phyloP scores from a whole-genome alignment of 1,284 basidiomycete genomes.

The Cutaneotrichosporon cavernicola region DNA sequence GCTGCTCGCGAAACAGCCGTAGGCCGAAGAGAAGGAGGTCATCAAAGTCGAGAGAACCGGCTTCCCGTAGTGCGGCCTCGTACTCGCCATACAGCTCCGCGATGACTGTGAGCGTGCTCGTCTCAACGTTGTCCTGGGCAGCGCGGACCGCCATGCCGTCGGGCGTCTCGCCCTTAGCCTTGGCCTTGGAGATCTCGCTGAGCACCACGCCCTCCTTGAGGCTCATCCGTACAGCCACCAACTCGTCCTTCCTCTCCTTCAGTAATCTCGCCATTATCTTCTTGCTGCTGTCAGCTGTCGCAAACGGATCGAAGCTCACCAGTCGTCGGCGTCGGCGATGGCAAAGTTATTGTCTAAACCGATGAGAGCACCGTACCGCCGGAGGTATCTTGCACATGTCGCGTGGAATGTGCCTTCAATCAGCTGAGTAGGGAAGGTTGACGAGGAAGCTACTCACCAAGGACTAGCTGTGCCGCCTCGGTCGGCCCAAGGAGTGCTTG shows the following conservation, averaged over 20 bases:
- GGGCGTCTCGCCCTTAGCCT: slow-evolving; percentile 67
- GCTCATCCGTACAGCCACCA: slow-evolving; percentile 58
- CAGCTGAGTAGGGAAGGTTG: slow-evolving; percentile 7
- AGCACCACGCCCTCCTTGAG: slow-evolving; percentile 64
- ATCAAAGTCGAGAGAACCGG: slow-evolving; percentile 83
- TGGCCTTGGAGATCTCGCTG: slow-evolving; percentile 74
- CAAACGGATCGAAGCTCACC: slow-evolving; percentile 56
- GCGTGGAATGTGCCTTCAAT: slow-evolving; percentile 78
- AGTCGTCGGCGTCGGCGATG: slow-evolving; percentile 78
- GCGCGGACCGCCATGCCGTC: slow-evolving; percentile 55
- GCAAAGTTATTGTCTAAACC: slow-evolving; percentile 73
- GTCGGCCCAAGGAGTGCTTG: slow-evolving; percentile 68
- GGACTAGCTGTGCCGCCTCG: slow-evolving; percentile 62
- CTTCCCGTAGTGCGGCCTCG: slow-evolving; percentile 62
- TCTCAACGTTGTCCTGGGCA: slow-evolving; percentile 31
- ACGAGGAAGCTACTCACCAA: slow-evolving; percentile 49
- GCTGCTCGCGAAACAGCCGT: slow-evolving; percentile 64
- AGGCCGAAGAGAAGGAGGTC: slow-evolving; percentile 77
- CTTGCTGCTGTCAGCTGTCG: slow-evolving; percentile 57
- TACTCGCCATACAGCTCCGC: slow-evolving; percentile 67
- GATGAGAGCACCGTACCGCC: slow-evolving; percentile 65
- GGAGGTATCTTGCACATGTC: slow-evolving; percentile 68
- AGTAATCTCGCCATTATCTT: slow-evolving; percentile 67
- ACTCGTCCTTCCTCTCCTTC: slow-evolving; percentile 59
- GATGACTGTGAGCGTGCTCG: slow-evolving; percentile 42